Percentiles rank a stretch among this genome's conserved stretches.
These are phyloP conservation scores for Saitozyma sp. DNA, from an alignment of 768 basidiomycete genomes.

Conservation along the genomic window DNA sequence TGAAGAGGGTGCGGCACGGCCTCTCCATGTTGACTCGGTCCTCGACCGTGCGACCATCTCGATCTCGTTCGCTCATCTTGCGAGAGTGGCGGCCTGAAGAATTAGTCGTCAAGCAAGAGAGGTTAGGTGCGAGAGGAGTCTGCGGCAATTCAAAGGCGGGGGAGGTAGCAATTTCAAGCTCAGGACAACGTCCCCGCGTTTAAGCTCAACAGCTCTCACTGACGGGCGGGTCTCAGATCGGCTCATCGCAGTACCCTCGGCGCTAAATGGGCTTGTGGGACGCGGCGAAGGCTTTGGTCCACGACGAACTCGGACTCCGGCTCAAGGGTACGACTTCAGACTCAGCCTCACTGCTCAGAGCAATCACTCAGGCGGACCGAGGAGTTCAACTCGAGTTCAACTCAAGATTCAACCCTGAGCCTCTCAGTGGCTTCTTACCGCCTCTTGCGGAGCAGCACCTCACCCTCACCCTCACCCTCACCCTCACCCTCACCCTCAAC, in stretches of 20 bases:
- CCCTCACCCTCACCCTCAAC: too few species aligned
- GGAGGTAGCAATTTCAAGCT: background rate
- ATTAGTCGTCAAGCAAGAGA: constrained; percentile 3
- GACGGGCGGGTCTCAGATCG: background rate
- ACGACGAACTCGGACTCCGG: too few species aligned
- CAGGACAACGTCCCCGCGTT: background rate
- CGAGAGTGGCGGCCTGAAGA: constrained; percentile 54
- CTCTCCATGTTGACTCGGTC: constrained; percentile 87
- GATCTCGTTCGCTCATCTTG: constrained; percentile 63
- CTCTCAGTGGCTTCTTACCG: too few species aligned
- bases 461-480: too few species aligned
- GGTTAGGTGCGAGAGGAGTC: background rate
- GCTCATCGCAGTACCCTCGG: background rate
- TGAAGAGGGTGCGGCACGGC: constrained; percentile 92
- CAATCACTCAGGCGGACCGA: background rate
- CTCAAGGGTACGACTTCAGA: too few species aligned
- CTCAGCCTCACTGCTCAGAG: too few species aligned
- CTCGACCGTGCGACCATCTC: constrained; percentile 85
- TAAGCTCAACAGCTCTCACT: background rate
- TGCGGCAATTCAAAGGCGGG: background rate
- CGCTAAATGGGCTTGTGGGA: too few species aligned
- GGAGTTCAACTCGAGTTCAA: constrained; percentile 1
- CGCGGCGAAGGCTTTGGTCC: too few species aligned
- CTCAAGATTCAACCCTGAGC: constrained; percentile 4
- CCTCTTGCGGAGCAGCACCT: background rate